Evolutionary conservation across 805 yeast genomes (phyloP), one percentile per base, ranked within the genome.

Genomic region (Candida qinlingensis): DNA sequence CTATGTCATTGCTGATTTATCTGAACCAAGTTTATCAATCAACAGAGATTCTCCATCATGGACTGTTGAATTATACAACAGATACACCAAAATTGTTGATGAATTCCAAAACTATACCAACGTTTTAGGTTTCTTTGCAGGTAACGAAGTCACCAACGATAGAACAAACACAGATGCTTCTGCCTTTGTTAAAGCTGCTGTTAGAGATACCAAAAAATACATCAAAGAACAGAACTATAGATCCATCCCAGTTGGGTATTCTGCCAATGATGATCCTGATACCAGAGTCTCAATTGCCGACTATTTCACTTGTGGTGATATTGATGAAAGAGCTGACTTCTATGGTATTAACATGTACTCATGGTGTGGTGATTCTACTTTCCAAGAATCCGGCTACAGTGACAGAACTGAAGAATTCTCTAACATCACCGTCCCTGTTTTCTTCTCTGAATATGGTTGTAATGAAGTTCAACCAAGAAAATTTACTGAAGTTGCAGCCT

Each of bases 271-370:
- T 67, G 91, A 85, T 64, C 63, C 75, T 37, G 74, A 71, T 11
- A 84, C 85, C 51, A 79, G 92, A 73, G 79, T 78, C 44, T 59
- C 72, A 41, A 72, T 85, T 58, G 91, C 91, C 50, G 87, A 83
- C 57, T 86, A 82, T 69, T 86, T 86, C 59, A 76, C 82, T 39
- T 86, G 94, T 73, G 92, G 92, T 68, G 79, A 74, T 52, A 71
- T 65, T 7, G 82, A 75, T 47, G 82, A 65, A 25, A 73, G 73
- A 57, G 90, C 89, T 51, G 94, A 86, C 67, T 86, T 86, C 75
- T 86, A 85, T 65, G 94, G 94, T 76, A 82, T 85, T 66, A 86
- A 86, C 77, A 85, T 85, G 89, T 86, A 86, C 73, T 89, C 84
- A 72, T 86, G 94, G 94, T 85, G 94, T 75, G 92, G 92, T 61